Conservation (phyloP, 2,329 filamentous ascomycete genomes). For the Lachnellula cervina region DNA sequence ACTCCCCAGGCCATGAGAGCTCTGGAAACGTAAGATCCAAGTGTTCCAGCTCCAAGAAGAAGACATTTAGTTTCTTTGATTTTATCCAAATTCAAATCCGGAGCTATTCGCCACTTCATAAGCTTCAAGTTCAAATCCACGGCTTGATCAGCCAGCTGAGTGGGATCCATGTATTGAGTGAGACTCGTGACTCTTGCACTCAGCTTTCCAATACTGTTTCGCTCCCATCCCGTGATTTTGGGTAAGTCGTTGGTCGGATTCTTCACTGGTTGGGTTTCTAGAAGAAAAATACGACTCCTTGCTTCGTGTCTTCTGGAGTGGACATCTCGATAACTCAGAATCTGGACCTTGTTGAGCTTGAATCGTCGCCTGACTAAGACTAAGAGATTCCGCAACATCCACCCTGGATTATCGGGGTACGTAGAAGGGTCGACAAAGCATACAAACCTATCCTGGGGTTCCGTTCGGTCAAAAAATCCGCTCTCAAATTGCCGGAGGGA, state of each 20-base stretch:
- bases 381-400: conserved; percentile 87
- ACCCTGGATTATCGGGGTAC: conserved; percentile 80
- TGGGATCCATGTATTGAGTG: conserved; percentile 89
- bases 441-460: conserved; percentile 72
- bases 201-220: conserved; percentile 73
- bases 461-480: conserved; percentile 75
- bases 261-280: conserved; percentile 27
- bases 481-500: conserved; percentile 74
- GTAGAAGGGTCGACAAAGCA: conserved; percentile 91
- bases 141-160: conserved; percentile 81
- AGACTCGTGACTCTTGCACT: conserved; percentile 74
- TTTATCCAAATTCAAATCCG: conserved; percentile 76
- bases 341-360: conserved; percentile 68
- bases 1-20: conserved; percentile 96
- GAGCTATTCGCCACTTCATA: conserved; percentile 98
- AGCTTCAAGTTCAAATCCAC: conserved; percentile 95
- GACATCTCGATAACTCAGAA: conserved; percentile 86
- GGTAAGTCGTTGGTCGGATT: conserved; percentile 53
- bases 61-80: conserved; percentile 90
- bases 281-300: conserved; percentile 70
- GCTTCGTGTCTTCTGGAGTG: conserved; percentile 73
- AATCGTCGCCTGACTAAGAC: conserved; percentile 80
- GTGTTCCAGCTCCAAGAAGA: conserved; percentile 83
- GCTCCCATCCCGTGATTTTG: conserved; percentile 94
- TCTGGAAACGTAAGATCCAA: conserved; percentile 89